Evolutionary conservation across 768 basidiomycete species (phyloP).

Genomic region (Boletus pseudopeckii): DNA sequence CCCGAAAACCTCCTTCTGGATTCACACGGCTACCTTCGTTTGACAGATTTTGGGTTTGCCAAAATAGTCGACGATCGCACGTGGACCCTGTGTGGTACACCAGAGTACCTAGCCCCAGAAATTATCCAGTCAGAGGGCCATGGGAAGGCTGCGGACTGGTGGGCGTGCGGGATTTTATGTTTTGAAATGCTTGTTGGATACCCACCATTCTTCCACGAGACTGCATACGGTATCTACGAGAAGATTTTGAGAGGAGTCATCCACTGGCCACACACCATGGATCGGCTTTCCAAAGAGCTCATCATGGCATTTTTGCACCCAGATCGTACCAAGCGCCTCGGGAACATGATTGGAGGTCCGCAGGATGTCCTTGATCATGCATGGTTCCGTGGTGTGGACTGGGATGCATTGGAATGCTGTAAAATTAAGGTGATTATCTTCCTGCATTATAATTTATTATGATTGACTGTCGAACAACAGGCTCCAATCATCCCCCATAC

Average conservation of each 20-base stretch:
- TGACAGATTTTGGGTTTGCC: slow-evolving; percentile 98
- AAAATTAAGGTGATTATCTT: slow-evolving; percentile 69
- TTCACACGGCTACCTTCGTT: slow-evolving; percentile 85
- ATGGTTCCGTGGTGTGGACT: slow-evolving; percentile 95
- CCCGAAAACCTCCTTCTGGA: slow-evolving; percentile 98
- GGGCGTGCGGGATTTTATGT: slow-evolving; percentile 95
- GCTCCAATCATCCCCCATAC: slow-evolving; percentile 86
- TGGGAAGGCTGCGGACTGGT: slow-evolving; percentile 98
- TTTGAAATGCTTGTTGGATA: slow-evolving; percentile 99
- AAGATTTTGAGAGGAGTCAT: slow-evolving; percentile 89
- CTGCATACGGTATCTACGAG: slow-evolving; percentile 98
- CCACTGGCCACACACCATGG: slow-evolving; percentile 88
- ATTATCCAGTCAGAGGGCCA: slow-evolving; percentile 98
- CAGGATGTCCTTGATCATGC: slow-evolving; percentile 88
- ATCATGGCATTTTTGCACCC: slow-evolving; percentile 87
- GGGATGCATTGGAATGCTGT: slow-evolving; percentile 81
- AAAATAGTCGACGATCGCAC: slow-evolving; percentile 98
- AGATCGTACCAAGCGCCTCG: slow-evolving; percentile 86
- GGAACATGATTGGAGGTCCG: slow-evolving; percentile 90
- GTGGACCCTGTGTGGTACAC: slow-evolving; percentile 95
- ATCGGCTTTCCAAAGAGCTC: slow-evolving; percentile 84
- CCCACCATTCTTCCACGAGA: slow-evolving; percentile 97
- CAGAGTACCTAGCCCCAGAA: slow-evolving; percentile 96
- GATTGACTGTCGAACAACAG: slow-evolving; percentile 34
- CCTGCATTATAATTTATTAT: neutral